Base-by-base conservation (phyloP, 2,329 filamentous ascomycete species). In the Ophiosphaerella korrae region DNA sequence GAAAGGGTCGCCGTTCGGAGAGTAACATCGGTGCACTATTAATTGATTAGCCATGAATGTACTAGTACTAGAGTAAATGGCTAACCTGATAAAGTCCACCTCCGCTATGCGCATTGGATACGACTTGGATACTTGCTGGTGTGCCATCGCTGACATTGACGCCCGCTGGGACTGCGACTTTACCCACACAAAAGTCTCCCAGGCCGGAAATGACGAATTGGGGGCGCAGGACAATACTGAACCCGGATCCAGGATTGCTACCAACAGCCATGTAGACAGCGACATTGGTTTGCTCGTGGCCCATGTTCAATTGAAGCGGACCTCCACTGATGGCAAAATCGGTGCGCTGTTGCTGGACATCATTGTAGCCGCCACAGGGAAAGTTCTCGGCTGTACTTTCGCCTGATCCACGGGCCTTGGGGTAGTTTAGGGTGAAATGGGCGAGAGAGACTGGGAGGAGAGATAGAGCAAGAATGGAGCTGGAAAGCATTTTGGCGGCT, bases 1-100 rank as follows among this genome's bases (percentile, higher is more conserved):
- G 75, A 69, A 14, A 79, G 75, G 4, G 82, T 78, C 9, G 76
- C 75, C 44, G 76, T 75, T 29, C 79, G 81, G 75, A 92, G 87
- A 23, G 83, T 86, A 58, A 92, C 83, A 63, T 92, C 88, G 66
- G 88, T 86, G 72, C 89, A 92, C 85, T 88, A 53, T 46, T 8
- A 5, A 13, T 7, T 26, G 8, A 14, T 40, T 40, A 40, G 38
- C 12, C 11, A 26, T 12, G 14, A 11, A 29, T 13, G 12, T 34
- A 12, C 12, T 8, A 8, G 26, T 63, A 41, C 60, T 51, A 31
- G 11, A 35, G 14, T 21, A 36, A 13, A 5, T 24, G 9, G 63
- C 76, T 52, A 66, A 81, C 79, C 64, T 81, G 88, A 74, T 90
- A 92, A 29, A 92, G 75, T 13, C 87, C 85, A 34, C 78, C 80